Percentiles rank a stretch among this genome's conserved stretches.
Evolutionary conservation across 257 asterid species (phyloP).

Genomic region (Ligustrum vulgare): DNA sequence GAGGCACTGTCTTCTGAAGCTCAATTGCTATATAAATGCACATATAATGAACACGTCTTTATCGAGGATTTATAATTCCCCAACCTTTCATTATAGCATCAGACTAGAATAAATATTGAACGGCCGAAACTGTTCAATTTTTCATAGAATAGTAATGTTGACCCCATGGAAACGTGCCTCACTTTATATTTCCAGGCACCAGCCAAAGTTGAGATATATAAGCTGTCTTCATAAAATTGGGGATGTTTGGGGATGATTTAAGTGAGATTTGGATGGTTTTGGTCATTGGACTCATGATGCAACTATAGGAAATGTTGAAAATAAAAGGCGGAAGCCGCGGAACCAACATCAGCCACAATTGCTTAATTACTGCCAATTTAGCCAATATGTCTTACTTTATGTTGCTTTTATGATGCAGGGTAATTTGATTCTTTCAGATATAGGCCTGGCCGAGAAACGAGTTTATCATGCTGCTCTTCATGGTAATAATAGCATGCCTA

Average conservation of each 20-base stretch:
- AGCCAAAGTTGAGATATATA: not conserved
- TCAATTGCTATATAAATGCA: not conserved
- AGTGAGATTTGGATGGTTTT: not conserved
- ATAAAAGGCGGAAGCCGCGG: not conserved
- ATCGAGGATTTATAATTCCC: not conserved
- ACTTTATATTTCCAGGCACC: not conserved
- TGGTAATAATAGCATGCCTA: conserved; percentile 82
- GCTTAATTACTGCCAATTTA: conserved; percentile 3
- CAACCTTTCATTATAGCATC: not conserved
- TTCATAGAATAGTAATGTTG: not conserved
- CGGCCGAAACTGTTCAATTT: not conserved
- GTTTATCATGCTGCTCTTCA: conserved; percentile 86
- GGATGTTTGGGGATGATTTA: not conserved
- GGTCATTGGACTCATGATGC: not conserved
- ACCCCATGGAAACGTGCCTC: not conserved
- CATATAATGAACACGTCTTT: not conserved
- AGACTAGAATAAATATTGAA: not conserved
- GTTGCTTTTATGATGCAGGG: conserved; percentile 60
- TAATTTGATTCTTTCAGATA: conserved; percentile 63
- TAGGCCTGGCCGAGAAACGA: conserved; percentile 93
- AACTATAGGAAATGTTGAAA: not conserved
- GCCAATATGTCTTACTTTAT: conserved; percentile 20
- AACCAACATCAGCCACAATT: not conserved
- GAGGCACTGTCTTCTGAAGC: conserved; percentile 4
- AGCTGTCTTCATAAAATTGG: not conserved